Conservation (phyloP, 768 basidiomycete species). For the Russula earlei region DNA sequence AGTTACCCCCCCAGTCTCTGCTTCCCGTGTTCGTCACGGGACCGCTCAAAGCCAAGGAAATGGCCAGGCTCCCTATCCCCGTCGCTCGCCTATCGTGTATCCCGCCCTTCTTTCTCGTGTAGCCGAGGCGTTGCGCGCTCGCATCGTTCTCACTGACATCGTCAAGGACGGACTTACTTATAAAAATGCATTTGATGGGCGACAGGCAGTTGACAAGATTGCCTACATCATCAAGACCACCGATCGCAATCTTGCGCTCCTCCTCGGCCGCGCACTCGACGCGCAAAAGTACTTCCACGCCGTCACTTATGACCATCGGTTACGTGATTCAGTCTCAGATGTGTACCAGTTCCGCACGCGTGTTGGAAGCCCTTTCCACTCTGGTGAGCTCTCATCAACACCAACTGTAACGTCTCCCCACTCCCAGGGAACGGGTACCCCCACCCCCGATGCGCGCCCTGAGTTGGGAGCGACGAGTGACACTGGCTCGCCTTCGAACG, state of each 20-base stretch:
- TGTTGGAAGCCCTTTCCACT: conserved; percentile 76
- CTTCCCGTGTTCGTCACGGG: conserved; percentile 29
- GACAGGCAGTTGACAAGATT: conserved; percentile 95
- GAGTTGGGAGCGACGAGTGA: conserved; percentile 23
- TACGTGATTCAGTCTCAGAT: conserved; percentile 81
- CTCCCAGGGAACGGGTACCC: conserved; percentile 11
- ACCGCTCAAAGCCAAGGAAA: conserved; percentile 21
- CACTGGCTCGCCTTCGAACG: conserved; percentile 21
- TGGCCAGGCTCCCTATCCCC: conserved; percentile 28
- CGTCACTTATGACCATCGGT: conserved; percentile 94
- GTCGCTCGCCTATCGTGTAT: conserved; percentile 73
- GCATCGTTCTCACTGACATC: conserved; percentile 67
- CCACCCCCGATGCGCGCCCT: conserved; percentile 21
- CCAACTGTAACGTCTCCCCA: conserved; percentile 29
- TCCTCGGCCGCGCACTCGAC: conserved; percentile 92
- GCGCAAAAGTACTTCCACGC: conserved; percentile 99
- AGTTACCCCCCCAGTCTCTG: conserved; percentile 23
- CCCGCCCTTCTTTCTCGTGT: conserved; percentile 95
- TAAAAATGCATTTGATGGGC: conserved; percentile 92
- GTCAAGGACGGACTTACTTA: conserved; percentile 94
- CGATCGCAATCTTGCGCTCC: conserved; percentile 88
- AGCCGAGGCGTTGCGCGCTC: conserved; percentile 84
- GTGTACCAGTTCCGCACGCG: conserved; percentile 89
- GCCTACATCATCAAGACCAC: conserved; percentile 98
- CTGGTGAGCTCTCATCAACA: conserved; percentile 48